Base-by-base conservation (phyloP, 305 asterid genomes). In the Ilex paraguariensis region DNA sequence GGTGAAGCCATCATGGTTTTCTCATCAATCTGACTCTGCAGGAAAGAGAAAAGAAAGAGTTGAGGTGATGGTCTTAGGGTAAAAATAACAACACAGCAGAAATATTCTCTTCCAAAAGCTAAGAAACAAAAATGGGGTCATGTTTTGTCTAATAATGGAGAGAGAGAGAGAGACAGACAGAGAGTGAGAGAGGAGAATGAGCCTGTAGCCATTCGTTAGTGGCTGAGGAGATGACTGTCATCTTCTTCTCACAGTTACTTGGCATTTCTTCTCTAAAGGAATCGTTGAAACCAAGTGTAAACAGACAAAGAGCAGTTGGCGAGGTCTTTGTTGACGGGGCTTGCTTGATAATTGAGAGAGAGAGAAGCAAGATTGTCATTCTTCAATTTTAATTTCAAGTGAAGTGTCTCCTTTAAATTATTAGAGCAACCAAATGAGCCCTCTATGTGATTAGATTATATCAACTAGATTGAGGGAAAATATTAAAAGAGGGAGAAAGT, bases 311-410 rank as follows among this genome's bases (percentile, higher is more conserved):
- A 7, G 52, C 52, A 46, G 52, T 8, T 46, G 15, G 15, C 52
- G 52, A 46, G 15, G 52, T 46, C 52, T 46, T 77, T 70, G 70
- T 64, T 78, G 72, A 76, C 68, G 75, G 51, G 66, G 10, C 48
- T 42, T 21, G 28, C 28, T 70, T 65, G 54, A 30, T 21, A 75
- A 62, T 32, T 59, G 28, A 21, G 28, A 21, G 28, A 21, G 28
- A 21, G 28, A 21, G 1, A 21, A 21, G 28, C 28, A 0, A 21
- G 28, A 21, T 21, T 21, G 28, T 21, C 28, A 21, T 21, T 21
- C 28, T 21, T 21, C 28, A 21, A 21, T 21, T 21, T 21, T 21
- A 21, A 21, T 21, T 21, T 21, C 28, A 21, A 21, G 28, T 21
- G 28, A 21, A 21, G 28, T 21, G 28, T 21, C 28, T 21, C 28